phyloP scores from a whole-genome alignment of 1,139 yeast species.

The Taphrina flavorubra region DNA sequence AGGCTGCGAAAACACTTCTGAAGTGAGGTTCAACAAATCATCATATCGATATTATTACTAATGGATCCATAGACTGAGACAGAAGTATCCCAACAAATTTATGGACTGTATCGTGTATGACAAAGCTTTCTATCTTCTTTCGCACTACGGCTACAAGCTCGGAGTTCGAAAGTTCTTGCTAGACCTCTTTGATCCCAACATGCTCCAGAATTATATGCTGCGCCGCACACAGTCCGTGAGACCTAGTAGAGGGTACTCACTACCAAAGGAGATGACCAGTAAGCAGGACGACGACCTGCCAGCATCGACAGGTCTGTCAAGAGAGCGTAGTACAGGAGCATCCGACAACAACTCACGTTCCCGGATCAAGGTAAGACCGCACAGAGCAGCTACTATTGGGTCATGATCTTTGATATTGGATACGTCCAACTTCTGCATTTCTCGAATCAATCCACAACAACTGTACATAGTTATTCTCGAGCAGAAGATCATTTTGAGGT shows the following conservation, averaged over 20 bases:
- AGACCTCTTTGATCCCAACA: slow-evolving; percentile 58
- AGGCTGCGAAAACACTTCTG: slow-evolving; percentile 66
- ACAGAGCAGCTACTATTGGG: slow-evolving; percentile 10
- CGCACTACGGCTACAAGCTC: slow-evolving; percentile 68
- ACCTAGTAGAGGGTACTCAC: slow-evolving; percentile 12
- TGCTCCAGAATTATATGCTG: not conserved
- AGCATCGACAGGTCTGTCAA: not conserved
- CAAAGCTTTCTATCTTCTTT: slow-evolving; percentile 67
- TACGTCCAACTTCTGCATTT: no score
- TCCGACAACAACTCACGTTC: not conserved
- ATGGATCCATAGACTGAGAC: slow-evolving; percentile 57
- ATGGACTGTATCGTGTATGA: slow-evolving; percentile 62
- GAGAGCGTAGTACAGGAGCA: not conserved
- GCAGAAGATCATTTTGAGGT: no score
- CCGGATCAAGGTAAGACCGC: slow-evolving; percentile 5
- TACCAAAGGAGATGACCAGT: slow-evolving; percentile 17
- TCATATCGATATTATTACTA: not conserved
- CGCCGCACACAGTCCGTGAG: not conserved
- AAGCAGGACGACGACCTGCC: not conserved
- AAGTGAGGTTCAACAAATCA: slow-evolving; percentile 4
- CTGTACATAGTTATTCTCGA: no score
- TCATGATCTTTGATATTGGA: not conserved
- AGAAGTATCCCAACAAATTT: slow-evolving; percentile 62
- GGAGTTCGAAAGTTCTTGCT: slow-evolving; percentile 70
- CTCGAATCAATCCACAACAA: no score